These are phyloP conservation scores for Acacia acuminata DNA, from an alignment of 306 rosid species.

Conservation along the genomic window DNA sequence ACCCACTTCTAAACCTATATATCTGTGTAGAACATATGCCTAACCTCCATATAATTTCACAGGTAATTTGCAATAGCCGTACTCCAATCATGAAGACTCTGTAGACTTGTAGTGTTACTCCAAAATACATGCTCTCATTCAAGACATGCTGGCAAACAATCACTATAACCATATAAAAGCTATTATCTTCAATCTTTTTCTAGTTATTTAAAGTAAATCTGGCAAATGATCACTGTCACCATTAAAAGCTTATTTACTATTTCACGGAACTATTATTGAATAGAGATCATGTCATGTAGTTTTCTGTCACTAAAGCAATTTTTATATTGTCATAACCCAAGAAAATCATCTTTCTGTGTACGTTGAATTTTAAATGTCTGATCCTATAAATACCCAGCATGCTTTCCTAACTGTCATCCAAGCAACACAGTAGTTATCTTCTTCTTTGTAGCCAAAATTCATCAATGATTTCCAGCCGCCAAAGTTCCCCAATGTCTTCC, in stretches of 20 bases:
- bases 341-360: neutral
- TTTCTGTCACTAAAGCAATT: neutral
- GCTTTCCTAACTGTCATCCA: neutral
- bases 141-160: neutral
- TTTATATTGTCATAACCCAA: neutral
- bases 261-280: neutral
- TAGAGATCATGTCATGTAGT: neutral
- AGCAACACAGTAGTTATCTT: neutral
- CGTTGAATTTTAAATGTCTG: neutral
- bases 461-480: neutral
- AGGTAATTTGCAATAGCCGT: neutral
- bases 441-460: neutral
- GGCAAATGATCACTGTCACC: neutral
- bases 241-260: neutral
- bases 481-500: constrained; percentile 29
- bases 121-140: neutral
- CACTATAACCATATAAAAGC: neutral
- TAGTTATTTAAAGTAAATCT: neutral
- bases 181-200: neutral
- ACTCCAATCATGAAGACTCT: neutral
- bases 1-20: neutral
- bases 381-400: neutral
- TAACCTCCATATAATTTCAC: neutral
- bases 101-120: neutral
- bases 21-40: neutral